phyloP scores from a whole-genome alignment of 345 rosid genomes.

The Gossypium anomalum region DNA sequence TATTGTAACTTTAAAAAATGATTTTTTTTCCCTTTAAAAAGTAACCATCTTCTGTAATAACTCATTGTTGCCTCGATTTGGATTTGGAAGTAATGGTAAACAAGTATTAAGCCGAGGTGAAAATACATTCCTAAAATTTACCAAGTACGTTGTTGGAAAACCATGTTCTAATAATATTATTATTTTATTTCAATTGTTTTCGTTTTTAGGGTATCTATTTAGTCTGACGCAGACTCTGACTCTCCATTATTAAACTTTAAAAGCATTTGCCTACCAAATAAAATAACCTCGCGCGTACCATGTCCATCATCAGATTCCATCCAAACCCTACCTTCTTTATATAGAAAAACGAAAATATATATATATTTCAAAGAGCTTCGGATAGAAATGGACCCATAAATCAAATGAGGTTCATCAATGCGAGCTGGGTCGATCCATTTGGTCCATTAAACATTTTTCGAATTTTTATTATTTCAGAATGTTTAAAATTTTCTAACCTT shows the following conservation, averaged over 20 bases:
- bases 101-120: background rate
- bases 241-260: background rate
- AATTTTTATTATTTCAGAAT: no score
- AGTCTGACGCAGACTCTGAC: background rate
- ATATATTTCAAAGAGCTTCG: background rate
- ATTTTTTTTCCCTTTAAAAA: no score
- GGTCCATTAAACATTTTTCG: no score
- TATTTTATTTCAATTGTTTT: background rate
- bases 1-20: no score
- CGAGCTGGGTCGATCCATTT: background rate
- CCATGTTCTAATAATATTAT: constrained; percentile 5
- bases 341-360: no score
- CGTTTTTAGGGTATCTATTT: background rate
- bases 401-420: constrained; percentile 3
- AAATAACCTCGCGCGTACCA: background rate
- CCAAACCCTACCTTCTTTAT: background rate
- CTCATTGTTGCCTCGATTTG: background rate
- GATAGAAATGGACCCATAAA: background rate
- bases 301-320: constrained; percentile 14
- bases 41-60: background rate
- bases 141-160: constrained; percentile 19
- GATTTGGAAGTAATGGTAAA: background rate
- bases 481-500: no score
- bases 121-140: background rate
- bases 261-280: background rate